These are phyloP conservation scores for Drechslerella dactyloides DNA, from an alignment of 2,329 filamentous ascomycete species.

Conservation along the genomic window DNA sequence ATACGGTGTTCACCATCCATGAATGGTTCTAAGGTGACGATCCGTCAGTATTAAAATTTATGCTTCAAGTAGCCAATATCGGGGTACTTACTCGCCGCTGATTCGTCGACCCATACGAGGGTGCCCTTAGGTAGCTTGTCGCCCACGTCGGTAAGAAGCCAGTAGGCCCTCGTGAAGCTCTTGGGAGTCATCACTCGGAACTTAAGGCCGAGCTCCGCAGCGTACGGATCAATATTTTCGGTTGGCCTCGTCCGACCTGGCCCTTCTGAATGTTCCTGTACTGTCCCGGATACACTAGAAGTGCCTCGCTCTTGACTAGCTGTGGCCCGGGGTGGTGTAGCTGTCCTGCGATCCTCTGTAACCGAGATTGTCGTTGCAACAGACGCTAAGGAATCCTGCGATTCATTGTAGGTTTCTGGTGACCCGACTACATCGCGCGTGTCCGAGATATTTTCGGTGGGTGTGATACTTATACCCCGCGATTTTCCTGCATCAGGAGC, in stretches of 20 bases:
- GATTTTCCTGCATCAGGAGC: not conserved
- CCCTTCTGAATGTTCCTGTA: not conserved
- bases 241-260: not conserved
- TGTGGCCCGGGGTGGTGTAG: not conserved
- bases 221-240: not conserved
- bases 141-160: conserved; percentile 22
- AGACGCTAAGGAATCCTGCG: not conserved
- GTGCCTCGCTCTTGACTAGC: not conserved
- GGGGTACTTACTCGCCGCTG: conserved; percentile 29
- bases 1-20: conserved; percentile 15
- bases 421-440: conserved; percentile 22
- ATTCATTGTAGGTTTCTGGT: conserved; percentile 27
- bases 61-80: not conserved
- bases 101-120: conserved; percentile 45
- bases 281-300: not conserved
- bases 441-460: conserved; percentile 13
- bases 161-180: conserved; percentile 26
- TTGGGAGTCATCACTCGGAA: conserved; percentile 19
- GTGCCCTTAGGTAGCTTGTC: conserved; percentile 19
- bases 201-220: conserved; percentile 3
- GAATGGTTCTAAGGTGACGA: conserved; percentile 25
- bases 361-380: not conserved
- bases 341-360: not conserved
- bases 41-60: not conserved
- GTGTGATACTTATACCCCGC: conserved; percentile 4